Base-by-base conservation (phyloP, 1,284 basidiomycete genomes). In the Neonothopanus nambi region DNA sequence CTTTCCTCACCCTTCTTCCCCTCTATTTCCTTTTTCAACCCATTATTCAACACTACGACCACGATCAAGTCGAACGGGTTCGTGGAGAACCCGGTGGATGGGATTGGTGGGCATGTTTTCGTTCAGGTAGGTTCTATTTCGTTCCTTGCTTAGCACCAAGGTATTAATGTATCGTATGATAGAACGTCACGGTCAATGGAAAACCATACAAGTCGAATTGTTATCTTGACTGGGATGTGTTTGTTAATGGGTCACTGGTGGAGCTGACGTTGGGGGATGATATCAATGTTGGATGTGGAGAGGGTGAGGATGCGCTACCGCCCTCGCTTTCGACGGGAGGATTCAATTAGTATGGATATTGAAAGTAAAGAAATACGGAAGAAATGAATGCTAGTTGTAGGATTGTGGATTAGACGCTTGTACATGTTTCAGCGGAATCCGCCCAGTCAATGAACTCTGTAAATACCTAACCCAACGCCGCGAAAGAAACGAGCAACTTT, bases 1-100 rank as follows among this genome's bases (percentile, higher is more conserved):
- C 70, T 87, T 3, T 80, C 80, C 7, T 84, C 83, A 2, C 82
- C 84, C 0, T 84, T 73, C 67, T 85, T 85, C 73, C 77, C 73
- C 0, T 65, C 77, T 56, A 74, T 85, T 44, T 80, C 81, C 0
- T 82, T n/a, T n/a, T n/a, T n/a, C n/a, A n/a, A n/a, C n/a, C n/a
- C n/a, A n/a, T n/a, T n/a, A n/a, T n/a, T n/a, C 60, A 77, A 80
- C 30, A 77, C 70, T 1, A 85, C 80, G 0, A 84, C 83, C 0
- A 82, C 74, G 0, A 82, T 87, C 59, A 70, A 70, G 33, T 69
- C 76, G 0, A 72, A 72, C 6, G 76, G 76, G 17, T 85, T 85
- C 63, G 58, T 58, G 6, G 82, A 80, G 1, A 83, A 85, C 57
- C 81, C 82, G 1, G 38, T 57, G 11, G 41, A 55, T 24, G 53